Base-by-base conservation (phyloP, 495 filamentous ascomycete species). In the Hypoxylon lenormandii region DNA sequence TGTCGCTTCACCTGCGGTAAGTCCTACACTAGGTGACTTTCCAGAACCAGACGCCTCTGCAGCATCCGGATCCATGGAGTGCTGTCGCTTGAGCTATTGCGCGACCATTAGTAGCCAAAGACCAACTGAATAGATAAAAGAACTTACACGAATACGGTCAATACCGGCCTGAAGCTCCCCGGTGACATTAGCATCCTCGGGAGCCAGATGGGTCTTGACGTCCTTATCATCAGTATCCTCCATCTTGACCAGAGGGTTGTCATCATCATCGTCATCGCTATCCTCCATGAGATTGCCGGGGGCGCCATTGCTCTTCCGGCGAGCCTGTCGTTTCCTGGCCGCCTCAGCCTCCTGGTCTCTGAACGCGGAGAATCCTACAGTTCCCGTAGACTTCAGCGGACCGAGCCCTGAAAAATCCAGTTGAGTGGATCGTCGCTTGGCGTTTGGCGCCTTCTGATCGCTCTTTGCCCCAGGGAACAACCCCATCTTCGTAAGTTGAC, bases 401-500 rank as follows among this genome's bases (percentile, higher is more conserved):
- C 89, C 88, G n/a, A 97, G 88, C 58, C 86, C 92, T 1, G 90
- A 85, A 69, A 98, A 94, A 77, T 96, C 92, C 0, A 90, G 83
- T 72, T 91, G 90, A 12, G 88, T 81, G 1, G 92, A 93, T 57
- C 91, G 87, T 69, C 93, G 86, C 76, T 95, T 96, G 2, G 80
- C 74, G 38, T 79, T 79, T 5, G 84, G 79, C 0, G 88, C 82
- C 1, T 87, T 84, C 43, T 87, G 77, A 59, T 85, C 82, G 3
- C 79, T 59, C 68, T 92, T 91, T 12, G 86, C 66, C 7, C 88
- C 79, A 30, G 88, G 82, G 43, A 93, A 76, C 28, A 98, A 90
- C 26, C 92, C 91, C 93, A 97, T 96, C 80, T 97, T 96, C 74
- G 92, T 87, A 26, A 97, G 83, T 90, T 97, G 92, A 22, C 91